Evolutionary conservation across 352 stramenopile species (phyloP).

Genomic region (Phytophthora pluvialis): DNA sequence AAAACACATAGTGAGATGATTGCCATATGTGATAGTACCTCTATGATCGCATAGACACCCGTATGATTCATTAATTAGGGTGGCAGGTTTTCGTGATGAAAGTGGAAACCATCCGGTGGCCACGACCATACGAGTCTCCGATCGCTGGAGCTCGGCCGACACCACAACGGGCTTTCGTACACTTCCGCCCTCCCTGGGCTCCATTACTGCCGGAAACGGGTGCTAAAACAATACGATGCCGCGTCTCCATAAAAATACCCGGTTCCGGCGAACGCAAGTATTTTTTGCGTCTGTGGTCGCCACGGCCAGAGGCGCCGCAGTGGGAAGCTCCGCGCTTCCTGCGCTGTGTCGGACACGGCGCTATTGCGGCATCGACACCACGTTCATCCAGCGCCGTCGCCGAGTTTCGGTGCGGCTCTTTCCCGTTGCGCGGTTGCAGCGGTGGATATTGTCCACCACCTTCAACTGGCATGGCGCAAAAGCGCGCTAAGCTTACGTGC

Average conservation of each 20-base stretch:
- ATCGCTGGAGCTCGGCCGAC: slow-evolving; percentile 13
- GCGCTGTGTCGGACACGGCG: not conserved
- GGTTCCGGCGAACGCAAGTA: slow-evolving; percentile 10
- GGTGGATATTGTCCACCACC: slow-evolving; percentile 29
- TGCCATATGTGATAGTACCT: not conserved
- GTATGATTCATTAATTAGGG: not conserved
- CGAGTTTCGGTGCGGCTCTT: slow-evolving; percentile 34
- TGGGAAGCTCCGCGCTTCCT: slow-evolving; percentile 17
- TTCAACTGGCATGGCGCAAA: slow-evolving; percentile 13
- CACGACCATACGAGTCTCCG: slow-evolving; percentile 19
- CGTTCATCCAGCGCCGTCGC: slow-evolving; percentile 22
- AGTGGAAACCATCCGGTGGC: slow-evolving; percentile 12
- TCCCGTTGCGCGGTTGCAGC: slow-evolving; percentile 20
- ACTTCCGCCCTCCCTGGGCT: slow-evolving; percentile 14
- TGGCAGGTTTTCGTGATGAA: not conserved
- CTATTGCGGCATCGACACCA: not conserved
- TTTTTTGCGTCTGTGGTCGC: slow-evolving; percentile 25
- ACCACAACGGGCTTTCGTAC: slow-evolving; percentile 20
- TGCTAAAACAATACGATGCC: not conserved
- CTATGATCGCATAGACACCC: not conserved
- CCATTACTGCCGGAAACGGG: slow-evolving; percentile 10
- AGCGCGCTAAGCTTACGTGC: slow-evolving; percentile 1
- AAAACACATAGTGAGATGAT: not conserved
- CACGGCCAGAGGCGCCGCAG: slow-evolving; percentile 11
- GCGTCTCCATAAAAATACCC: slow-evolving; percentile 37